Conservation (phyloP, 805 yeast species). For the Candida argentea region DNA sequence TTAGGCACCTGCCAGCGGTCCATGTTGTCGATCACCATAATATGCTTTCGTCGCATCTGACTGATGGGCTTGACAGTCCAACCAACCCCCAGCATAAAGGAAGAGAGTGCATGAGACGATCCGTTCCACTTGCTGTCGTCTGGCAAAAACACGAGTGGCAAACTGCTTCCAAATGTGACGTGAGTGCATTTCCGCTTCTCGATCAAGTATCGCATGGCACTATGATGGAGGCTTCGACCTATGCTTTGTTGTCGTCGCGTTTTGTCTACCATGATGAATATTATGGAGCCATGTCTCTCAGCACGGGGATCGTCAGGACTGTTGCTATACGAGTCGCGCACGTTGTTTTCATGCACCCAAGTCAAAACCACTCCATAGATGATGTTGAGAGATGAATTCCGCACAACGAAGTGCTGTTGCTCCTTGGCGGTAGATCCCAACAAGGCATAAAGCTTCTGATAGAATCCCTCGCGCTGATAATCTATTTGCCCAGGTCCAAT, state of each 20-base stretch:
- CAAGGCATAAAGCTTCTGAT: slow-evolving; percentile 19
- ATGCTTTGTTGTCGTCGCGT: slow-evolving; percentile 44
- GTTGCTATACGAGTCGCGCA: slow-evolving; percentile 6
- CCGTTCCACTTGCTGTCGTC: slow-evolving; percentile 11
- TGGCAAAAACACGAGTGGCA: slow-evolving; percentile 36
- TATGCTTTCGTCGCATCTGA: slow-evolving; percentile 14
- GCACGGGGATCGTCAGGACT: slow-evolving; percentile 6
- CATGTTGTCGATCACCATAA: slow-evolving; percentile 34
- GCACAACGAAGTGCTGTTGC: slow-evolving; percentile 43
- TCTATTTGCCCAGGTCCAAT: slow-evolving; percentile 13
- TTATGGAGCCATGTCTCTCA: slow-evolving; percentile 28
- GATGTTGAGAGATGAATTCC: slow-evolving; percentile 45
- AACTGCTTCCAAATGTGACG: slow-evolving; percentile 33
- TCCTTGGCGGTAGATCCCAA: slow-evolving; percentile 17
- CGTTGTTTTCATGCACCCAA: slow-evolving; percentile 31
- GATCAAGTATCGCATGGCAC: slow-evolving; percentile 40
- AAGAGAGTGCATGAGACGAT: slow-evolving; percentile 9
- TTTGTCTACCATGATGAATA: slow-evolving; percentile 42
- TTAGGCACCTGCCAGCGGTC: slow-evolving; percentile 43
- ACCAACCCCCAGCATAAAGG: slow-evolving; percentile 30
- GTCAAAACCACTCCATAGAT: slow-evolving; percentile 46
- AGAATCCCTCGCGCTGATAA: slow-evolving; percentile 18
- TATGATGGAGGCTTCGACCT: slow-evolving; percentile 42
- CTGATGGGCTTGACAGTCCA: slow-evolving; percentile 22
- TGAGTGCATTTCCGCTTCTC: slow-evolving; percentile 31